Base-by-base conservation (phyloP, 192 early-diverging fungal genomes). In the Gaertneriomyces semiglobifer region DNA sequence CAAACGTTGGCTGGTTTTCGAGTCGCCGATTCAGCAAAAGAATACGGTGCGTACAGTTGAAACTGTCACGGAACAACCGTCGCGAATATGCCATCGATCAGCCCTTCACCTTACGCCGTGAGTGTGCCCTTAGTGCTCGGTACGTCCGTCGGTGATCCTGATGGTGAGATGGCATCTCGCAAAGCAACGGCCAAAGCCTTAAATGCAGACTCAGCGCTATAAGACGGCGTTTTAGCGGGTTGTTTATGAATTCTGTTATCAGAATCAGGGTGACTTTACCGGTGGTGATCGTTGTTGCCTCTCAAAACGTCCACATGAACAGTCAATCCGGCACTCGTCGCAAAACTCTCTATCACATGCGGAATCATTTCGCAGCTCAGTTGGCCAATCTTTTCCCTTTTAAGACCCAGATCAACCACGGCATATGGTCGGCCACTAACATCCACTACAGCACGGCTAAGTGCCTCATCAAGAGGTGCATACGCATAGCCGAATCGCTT, bases 281-380 rank as follows among this genome's bases (percentile, higher is more conserved):
- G 78, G 72, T 99, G 97, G 71, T 99, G 97, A 78, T 99, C 97
- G 70, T 99, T 99, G 59, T 83, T 79, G 38, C 97, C 97, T 72
- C 93, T 92, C 12, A 99, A 70, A 25, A 89, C 88, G 80, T 99
- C 97, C 0, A 99, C 93, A 56, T 99, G 97, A 51, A 99, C 79
- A 4, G 97, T 99, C 56, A 99, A 89, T 6, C 92, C 93, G 6
- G 92, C 95, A 14, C 86, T 82, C 42, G 86, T 88, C 0, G 96
- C 92, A 85, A 99, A 98, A 38, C 89, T 92, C 69, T 90, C 80
- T 53, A 99, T 79, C 33, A 99, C 90, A 66, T 98, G 97, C 40
- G 97, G 96, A 67, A 99, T 92, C 97, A 99, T 99, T 72, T 99
- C 97, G 68, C 90, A 92, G 12, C 90, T 93, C 62, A 99, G 72